Percentiles rank a stretch among this genome's conserved stretches.
phyloP scores from a whole-genome alignment of 2,329 filamentous ascomycete species.

The Dactylellina sp. region DNA sequence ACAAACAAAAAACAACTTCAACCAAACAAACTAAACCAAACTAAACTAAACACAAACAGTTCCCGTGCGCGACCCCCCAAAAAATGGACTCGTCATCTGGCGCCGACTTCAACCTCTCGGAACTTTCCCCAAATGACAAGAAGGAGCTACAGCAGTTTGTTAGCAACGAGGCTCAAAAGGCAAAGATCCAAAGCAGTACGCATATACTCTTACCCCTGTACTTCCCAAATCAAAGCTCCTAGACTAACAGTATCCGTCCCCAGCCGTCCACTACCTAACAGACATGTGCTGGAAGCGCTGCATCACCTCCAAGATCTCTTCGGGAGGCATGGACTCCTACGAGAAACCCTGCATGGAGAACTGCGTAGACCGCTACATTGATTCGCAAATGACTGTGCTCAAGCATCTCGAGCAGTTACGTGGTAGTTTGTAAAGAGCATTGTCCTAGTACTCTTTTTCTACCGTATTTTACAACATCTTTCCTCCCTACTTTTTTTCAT shows the following conservation, averaged over 20 bases:
- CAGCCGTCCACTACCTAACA: constrained; percentile 74
- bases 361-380: constrained; percentile 93
- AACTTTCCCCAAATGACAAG: constrained; percentile 84
- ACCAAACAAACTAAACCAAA: constrained; percentile 1
- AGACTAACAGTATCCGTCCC: constrained; percentile 62
- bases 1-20: too few species aligned
- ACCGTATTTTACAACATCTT: background rate
- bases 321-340: constrained; percentile 76
- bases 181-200: constrained; percentile 69
- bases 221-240: constrained; percentile 48
- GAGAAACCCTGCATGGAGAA: constrained; percentile 90
- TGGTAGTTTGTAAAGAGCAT: constrained; percentile 58
- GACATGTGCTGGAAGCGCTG: constrained; percentile 97
- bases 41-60: background rate
- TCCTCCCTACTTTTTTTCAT: too few species aligned
- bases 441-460: background rate
- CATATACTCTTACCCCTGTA: constrained; percentile 58
- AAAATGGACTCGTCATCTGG: constrained; percentile 61
- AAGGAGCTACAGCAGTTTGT: constrained; percentile 88
- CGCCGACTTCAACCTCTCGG: constrained; percentile 72
- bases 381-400: constrained; percentile 85
- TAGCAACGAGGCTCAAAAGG: constrained; percentile 84
- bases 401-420: constrained; percentile 80
- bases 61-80: constrained; percentile 33
- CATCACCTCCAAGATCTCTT: constrained; percentile 77